Evolutionary conservation across 2,329 filamentous ascomycete genomes (phyloP), one percentile per base, ranked within the genome.

Genomic region (Plectosphaerella plurivora): DNA sequence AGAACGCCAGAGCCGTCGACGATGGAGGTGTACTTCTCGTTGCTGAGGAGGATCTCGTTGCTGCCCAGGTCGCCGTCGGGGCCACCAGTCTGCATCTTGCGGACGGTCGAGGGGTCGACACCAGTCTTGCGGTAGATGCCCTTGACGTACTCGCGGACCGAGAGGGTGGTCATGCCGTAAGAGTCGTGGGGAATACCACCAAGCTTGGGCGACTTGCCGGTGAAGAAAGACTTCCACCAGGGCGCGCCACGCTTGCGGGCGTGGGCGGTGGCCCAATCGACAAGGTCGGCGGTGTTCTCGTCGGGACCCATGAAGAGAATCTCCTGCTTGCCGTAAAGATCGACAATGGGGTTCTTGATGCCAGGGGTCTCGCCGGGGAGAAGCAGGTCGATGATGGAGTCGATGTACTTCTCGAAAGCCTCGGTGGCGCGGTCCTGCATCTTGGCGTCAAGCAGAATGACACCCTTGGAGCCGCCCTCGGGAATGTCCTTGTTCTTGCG

Each of bases 201-300:
- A 14, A 99, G 82, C 72, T 89, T 94, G 50, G 91, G 94, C 61
- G 91, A 96, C 81, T 99, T 99, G 65, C 94, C 94, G 2, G 94
- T 99, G 80, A 99, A 99, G 83, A 99, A 99, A 0, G 94, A 99
- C 79, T 99, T 99, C 94, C 94, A 99, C 91, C 93, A 99, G 25
- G 91, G 91, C 5, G 94, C 94, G 45, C 91, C 91, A 61, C 94
- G 86, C 56, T 77, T 76, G 50, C 91, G 84, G 55, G 94, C 94
- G 70, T 99, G 94, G 70, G 94, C 87, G 2, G 94, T 99, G n/a
- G 94, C 94, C 94, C 94, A 99, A 72, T 99, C 86, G 49, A 99
- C 94, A 35, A 99, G 81, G 64, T 96, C 91, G 20, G 94, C 94
- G 1, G 94, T 99, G 75, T 99, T 99, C 84, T 99, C 94, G 61